Conservation (phyloP, 1,139 yeast species). For the Saccharomyces hybrid region DNA sequence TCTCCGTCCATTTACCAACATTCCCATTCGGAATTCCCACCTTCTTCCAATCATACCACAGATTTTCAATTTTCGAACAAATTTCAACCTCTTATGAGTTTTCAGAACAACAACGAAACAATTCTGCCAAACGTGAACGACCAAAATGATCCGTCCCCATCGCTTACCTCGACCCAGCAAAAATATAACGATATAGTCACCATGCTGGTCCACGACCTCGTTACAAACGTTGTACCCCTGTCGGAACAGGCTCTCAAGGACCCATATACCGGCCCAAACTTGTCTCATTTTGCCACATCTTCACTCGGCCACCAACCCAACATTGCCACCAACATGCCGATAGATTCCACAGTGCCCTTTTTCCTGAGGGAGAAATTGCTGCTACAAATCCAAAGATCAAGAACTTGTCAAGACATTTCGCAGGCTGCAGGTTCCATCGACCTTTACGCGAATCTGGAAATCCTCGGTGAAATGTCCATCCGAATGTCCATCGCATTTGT, state of each 20-base stretch:
- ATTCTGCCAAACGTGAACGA: background rate
- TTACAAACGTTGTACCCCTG: slow-evolving; percentile 23
- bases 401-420: slow-evolving; percentile 53
- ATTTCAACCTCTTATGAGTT: background rate
- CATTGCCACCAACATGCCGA: background rate
- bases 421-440: slow-evolving; percentile 30
- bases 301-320: slow-evolving; percentile 19
- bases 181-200: slow-evolving; percentile 23
- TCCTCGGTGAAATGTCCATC: slow-evolving; percentile 51
- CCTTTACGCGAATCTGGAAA: slow-evolving; percentile 38
- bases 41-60: background rate
- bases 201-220: slow-evolving; percentile 22
- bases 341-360: slow-evolving; percentile 15
- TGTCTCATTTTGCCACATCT: slow-evolving; percentile 26
- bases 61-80: background rate
- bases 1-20: background rate
- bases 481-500: slow-evolving; percentile 52
- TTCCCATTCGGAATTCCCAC: background rate
- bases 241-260: slow-evolving; percentile 21
- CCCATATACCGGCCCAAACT: slow-evolving; percentile 14
- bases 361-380: slow-evolving; percentile 33
- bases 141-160: background rate
- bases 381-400: slow-evolving; percentile 51
- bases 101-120: background rate
- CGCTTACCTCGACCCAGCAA: slow-evolving; percentile 5